Base-by-base conservation (phyloP, 768 basidiomycete genomes). In the Lactarius trivialis region DNA sequence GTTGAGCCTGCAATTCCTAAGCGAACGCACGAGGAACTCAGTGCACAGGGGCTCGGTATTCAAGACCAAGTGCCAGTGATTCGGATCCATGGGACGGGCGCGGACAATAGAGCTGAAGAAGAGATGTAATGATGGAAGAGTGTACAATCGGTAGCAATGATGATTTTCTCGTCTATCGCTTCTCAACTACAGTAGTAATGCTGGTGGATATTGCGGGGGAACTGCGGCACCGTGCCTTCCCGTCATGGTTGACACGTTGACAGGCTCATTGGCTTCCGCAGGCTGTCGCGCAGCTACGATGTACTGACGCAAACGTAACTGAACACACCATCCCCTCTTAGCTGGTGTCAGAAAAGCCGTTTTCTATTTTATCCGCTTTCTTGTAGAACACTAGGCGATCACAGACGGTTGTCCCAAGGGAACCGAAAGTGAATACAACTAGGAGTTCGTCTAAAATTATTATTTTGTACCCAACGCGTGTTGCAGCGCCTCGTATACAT, bases 401-500 rank as follows among this genome's bases (percentile, higher is more conserved):
- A 51, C 56, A 45, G 15, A 24, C 3, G 21, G 34, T 52, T 15
- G 26, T 37, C 58, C 50, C 45, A 48, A 34, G 17, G 28, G 17
- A 26, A 7, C 30, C 32, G 19, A 21, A 9, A 36, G 34, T 37
- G 41, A 55, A 50, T 30, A 55, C 52, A 54, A 48, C 34, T 49
- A 67, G 36, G 50, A 39, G 50, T 45, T 53, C 11, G n/a, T 49
- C 49, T 43, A 61, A 36, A 8, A 19, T 17, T 34, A 63, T 70
- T 76, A 82, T 71, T 79, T 79, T 56, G 78, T 74, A 56, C 74
- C 73, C 67, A 98, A 76, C 68, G 93, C 93, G 67, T 89, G 83
- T 74, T 98, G 95, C 63, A 99, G 80, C 48, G 92, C 85, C 80
- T 98, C 97, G 73, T 95, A 98, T 60, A 98, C 95, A 71, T 96